phyloP scores from a whole-genome alignment of 2,329 filamentous ascomycete species.

The Fusarium veterinarium region DNA sequence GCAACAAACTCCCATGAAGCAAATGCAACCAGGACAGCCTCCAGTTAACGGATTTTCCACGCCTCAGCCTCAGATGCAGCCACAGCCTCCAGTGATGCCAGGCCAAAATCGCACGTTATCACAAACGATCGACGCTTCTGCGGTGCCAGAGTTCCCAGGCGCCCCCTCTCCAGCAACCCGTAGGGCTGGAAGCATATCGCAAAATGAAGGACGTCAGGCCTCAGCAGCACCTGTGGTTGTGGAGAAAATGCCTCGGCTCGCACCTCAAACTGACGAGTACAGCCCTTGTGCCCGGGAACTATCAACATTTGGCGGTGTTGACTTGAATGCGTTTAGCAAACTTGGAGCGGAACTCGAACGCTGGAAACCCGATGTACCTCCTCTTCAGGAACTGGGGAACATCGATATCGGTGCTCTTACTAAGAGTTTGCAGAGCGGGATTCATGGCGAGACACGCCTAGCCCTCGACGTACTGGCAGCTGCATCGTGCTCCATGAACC shows the following conservation, averaged over 20 bases:
- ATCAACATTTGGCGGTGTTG: slow-evolving; percentile 77
- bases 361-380: slow-evolving; percentile 79
- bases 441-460: slow-evolving; percentile 88
- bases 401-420: slow-evolving; percentile 92
- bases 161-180: slow-evolving; percentile 58
- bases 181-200: slow-evolving; percentile 56
- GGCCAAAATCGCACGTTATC: slow-evolving; percentile 64
- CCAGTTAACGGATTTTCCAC: slow-evolving; percentile 54
- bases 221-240: slow-evolving; percentile 31
- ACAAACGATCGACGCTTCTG: slow-evolving; percentile 58
- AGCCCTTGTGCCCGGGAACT: slow-evolving; percentile 65
- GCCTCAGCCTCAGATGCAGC: slow-evolving; percentile 46
- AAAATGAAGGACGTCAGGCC: slow-evolving; percentile 47
- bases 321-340: slow-evolving; percentile 71
- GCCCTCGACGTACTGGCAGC: slow-evolving; percentile 86
- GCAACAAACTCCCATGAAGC: slow-evolving; percentile 55
- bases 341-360: slow-evolving; percentile 75
- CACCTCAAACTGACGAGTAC: slow-evolving; percentile 64
- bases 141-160: slow-evolving; percentile 53
- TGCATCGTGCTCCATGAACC: slow-evolving; percentile 70
- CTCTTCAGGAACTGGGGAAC: slow-evolving; percentile 80
- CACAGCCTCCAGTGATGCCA: slow-evolving; percentile 34
- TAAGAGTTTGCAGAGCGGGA: slow-evolving; percentile 88
- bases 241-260: slow-evolving; percentile 53
- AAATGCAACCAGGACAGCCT: slow-evolving; percentile 55